Conservation (phyloP, 2,329 filamentous ascomycete genomes). For the Cladosporium sp. region DNA sequence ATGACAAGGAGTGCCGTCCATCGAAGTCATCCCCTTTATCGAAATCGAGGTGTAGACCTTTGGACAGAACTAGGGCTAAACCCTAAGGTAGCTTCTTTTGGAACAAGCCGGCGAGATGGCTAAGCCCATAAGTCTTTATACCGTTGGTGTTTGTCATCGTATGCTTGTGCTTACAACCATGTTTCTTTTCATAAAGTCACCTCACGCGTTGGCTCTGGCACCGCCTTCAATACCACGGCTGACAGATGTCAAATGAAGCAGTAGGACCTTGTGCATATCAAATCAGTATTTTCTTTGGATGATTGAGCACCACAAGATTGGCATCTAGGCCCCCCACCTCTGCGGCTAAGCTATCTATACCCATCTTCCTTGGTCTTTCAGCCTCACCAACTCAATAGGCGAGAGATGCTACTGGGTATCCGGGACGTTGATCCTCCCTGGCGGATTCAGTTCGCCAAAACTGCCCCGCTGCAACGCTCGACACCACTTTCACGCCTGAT, state of each 20-base stretch:
- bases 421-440: background rate
- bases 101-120: background rate
- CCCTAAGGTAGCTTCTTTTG: background rate
- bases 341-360: background rate
- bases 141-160: background rate
- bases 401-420: background rate
- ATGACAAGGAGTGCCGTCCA: background rate
- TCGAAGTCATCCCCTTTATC: background rate
- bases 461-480: background rate
- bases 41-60: background rate
- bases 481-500: background rate
- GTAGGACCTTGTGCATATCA: background rate
- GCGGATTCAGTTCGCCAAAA: background rate
- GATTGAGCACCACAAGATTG: background rate
- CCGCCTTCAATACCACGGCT: background rate
- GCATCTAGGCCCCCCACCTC: background rate
- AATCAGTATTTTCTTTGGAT: background rate
- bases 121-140: background rate
- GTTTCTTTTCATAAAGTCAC: background rate
- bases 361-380: background rate
- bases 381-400: background rate
- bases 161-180: background rate
- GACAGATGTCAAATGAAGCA: background rate
- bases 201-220: background rate
- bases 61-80: background rate